Base-by-base conservation (phyloP, 2,329 filamentous ascomycete species). In the Domatiomyces globalis region DNA sequence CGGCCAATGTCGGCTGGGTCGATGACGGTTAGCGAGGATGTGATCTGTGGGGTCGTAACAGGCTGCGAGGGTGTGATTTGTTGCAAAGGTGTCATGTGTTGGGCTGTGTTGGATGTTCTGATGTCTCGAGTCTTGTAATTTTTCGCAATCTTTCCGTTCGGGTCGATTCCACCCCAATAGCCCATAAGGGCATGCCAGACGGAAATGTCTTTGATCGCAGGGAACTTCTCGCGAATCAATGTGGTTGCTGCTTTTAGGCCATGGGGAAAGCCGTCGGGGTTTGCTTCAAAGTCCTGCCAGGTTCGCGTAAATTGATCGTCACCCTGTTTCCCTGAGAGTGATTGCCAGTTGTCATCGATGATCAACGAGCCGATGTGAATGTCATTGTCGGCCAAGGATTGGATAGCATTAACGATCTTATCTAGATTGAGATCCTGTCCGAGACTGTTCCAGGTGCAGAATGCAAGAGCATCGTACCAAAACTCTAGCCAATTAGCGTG, bases 341-440 rank as follows among this genome's bases (percentile, higher is more conserved):
- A 79, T 66, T 95, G 89, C 92, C 92, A 98, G 61, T 94, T 94
- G 63, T 98, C 92, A 60, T 98, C 92, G 56, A 98, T 94, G 55
- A 96, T 95, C 1, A 98, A 73, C 61, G 82, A 94, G 0, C 81
- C 83, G 45, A 96, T 76, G 43, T 84, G 81, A 62, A 98, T 86
- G 0, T 82, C 77, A 51, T 85, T 76, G 27, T 80, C 72, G 4
- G 81, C 76, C 9, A 98, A 71, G 1, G 77, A 74, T 52, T 87
- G 79, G 1, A 96, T 71, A 1, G 89, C 87, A 43, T 80, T 67
- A 10, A 88, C 72, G 12, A 98, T 78, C 60, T 87, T 94, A 18
- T 86, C 74, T 54, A 90, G 85, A 0, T 83, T 92, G 33, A 98
- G 73, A 45, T 82, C 72, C 61, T 94, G 87, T 0, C 92, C 92